Percentiles rank a stretch among this genome's conserved stretches.
Conservation (phyloP, 495 filamentous ascomycete species). For the Lophium mytilinum region DNA sequence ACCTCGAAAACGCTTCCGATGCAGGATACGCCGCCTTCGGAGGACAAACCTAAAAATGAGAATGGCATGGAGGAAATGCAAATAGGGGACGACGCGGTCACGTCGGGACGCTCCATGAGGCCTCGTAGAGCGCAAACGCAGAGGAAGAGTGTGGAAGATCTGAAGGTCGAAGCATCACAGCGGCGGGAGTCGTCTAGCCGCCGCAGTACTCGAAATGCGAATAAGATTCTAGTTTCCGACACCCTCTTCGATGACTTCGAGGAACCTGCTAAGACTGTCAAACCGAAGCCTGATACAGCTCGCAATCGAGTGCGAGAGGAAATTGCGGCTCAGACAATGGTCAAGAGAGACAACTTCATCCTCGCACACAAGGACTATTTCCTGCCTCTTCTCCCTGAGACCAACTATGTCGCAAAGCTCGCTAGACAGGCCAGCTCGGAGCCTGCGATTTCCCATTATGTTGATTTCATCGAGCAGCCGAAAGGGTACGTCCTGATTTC, state of each 20-base stretch:
- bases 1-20: no score
- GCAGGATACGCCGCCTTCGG: no score
- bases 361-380: slow-evolving; percentile 45
- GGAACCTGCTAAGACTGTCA: neutral
- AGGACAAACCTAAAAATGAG: no score
- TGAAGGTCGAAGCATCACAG: neutral
- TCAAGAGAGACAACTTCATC: slow-evolving; percentile 44
- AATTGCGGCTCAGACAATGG: slow-evolving; percentile 40
- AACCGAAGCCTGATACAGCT: slow-evolving; percentile 25
- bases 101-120: neutral
- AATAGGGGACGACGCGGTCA: no score
- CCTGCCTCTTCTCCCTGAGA: slow-evolving; percentile 45
- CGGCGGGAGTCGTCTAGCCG: neutral
- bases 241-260: neutral
- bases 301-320: slow-evolving; percentile 40
- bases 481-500: slow-evolving; percentile 29
- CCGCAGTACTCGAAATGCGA: neutral
- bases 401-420: slow-evolving; percentile 46
- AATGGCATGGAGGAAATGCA: no score
- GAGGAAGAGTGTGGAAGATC: neutral
- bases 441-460: slow-evolving; percentile 34
- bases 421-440: slow-evolving; percentile 10
- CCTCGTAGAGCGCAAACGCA: neutral
- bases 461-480: slow-evolving; percentile 43
- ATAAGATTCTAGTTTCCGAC: slow-evolving; percentile 19